These are phyloP conservation scores for Raddia guianensis DNA, from an alignment of 176 grass and related monocot genomes.

Conservation along the genomic window DNA sequence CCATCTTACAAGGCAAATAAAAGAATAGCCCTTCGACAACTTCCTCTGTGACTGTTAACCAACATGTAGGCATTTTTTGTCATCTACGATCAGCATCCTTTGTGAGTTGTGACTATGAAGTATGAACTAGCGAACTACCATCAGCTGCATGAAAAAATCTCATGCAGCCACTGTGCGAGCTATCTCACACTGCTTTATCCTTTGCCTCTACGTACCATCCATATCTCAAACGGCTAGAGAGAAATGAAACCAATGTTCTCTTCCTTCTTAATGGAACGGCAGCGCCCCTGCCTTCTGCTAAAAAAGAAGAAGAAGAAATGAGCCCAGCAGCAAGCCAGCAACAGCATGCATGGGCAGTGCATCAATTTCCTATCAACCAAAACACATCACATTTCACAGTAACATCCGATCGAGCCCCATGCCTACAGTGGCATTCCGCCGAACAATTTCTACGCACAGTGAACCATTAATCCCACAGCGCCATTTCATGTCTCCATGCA, in stretches of 20 bases:
- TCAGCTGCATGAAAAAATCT: not conserved
- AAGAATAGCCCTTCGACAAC: not conserved
- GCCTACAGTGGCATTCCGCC: not conserved
- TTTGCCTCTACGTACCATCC: not conserved
- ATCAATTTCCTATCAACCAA: slow-evolving; percentile 40
- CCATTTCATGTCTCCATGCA: not conserved
- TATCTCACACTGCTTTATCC: not conserved
- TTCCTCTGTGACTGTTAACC: not conserved
- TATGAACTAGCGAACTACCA: not conserved
- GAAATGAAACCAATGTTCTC: not conserved
- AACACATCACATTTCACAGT: slow-evolving; percentile 2
- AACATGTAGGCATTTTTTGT: not conserved
- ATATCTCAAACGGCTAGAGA: not conserved
- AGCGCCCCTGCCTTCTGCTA: too few species aligned
- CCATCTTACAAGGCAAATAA: not conserved
- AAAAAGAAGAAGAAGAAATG: not conserved
- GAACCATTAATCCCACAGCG: not conserved
- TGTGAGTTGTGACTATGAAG: not conserved
- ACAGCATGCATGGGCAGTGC: not conserved
- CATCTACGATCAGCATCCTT: not conserved
- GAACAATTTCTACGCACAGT: not conserved
- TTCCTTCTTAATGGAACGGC: too few species aligned
- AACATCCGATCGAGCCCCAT: not conserved
- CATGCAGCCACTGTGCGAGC: not conserved
- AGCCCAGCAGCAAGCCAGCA: not conserved